A percentile compares a stretch with the other conserved stretches of the same genome.
Conservation (phyloP, 352 stramenopile genomes). For the Pythium sukuiense region DNA sequence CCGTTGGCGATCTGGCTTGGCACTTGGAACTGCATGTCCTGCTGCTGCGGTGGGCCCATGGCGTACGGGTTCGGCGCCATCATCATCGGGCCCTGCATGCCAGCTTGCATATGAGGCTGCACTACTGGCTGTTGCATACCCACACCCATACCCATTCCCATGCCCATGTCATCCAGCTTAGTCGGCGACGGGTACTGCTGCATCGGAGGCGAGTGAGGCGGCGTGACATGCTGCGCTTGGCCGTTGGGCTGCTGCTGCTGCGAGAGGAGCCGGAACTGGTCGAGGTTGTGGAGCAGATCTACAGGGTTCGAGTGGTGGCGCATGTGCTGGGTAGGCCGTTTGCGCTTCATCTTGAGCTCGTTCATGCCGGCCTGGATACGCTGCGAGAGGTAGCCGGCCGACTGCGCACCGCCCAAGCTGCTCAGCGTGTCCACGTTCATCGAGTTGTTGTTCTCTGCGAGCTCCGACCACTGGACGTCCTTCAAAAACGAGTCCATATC, state of each 20-base stretch:
- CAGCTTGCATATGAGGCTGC: constrained; percentile 12
- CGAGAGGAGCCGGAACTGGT: constrained; percentile 67
- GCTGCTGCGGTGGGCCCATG: constrained; percentile 11
- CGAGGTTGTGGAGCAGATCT: constrained; percentile 73
- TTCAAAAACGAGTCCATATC: constrained; percentile 33
- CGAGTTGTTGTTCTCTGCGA: constrained; percentile 28
- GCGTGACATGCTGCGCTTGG: constrained; percentile 11
- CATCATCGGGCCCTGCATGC: constrained; percentile 17
- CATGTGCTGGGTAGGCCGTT: constrained; percentile 55
- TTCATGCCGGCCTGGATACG: constrained; percentile 68
- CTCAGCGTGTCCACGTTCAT: constrained; percentile 28
- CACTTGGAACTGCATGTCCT: constrained; percentile 28
- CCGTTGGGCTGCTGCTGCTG: constrained; percentile 24
- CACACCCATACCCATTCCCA: constrained; percentile 5
- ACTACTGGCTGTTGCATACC: constrained; percentile 7
- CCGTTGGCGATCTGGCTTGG: constrained; percentile 59
- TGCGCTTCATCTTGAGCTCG: constrained; percentile 81
- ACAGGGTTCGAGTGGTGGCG: constrained; percentile 77
- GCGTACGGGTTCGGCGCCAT: constrained; percentile 17
- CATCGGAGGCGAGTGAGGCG: constrained; percentile 18
- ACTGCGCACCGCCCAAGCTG: constrained; percentile 7
- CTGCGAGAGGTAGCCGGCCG: constrained; percentile 54
- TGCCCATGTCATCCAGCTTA: background rate
- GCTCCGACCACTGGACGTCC: constrained; percentile 32
- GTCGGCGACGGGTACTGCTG: constrained; percentile 14